These are phyloP conservation scores for Chrysoporthe deuterocubensis DNA, from an alignment of 2,329 filamentous ascomycete genomes.

Conservation along the genomic window DNA sequence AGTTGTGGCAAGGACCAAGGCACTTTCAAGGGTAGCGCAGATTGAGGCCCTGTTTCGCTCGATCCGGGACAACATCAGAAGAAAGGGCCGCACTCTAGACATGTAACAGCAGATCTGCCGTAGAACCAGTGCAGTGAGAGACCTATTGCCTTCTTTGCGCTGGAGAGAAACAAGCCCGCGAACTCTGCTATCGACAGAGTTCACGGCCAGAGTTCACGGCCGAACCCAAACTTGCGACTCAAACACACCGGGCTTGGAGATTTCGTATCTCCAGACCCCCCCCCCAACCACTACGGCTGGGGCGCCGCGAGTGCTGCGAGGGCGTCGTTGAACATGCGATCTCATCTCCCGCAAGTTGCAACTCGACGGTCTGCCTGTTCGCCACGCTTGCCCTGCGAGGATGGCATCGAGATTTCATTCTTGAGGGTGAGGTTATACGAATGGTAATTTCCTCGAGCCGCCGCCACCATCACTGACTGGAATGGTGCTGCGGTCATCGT, in stretches of 20 bases:
- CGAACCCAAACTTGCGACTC: constrained; percentile 14
- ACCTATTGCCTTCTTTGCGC: background rate
- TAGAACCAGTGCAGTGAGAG: background rate
- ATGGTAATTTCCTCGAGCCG: constrained; percentile 6
- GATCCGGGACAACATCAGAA: constrained; percentile 17
- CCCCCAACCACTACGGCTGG: background rate
- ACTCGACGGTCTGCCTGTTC: constrained; percentile 7
- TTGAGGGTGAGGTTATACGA: background rate
- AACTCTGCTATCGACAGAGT: constrained; percentile 12
- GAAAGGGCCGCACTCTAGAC: background rate
- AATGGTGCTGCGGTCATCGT: constrained; percentile 23
- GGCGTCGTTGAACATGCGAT: constrained; percentile 12
- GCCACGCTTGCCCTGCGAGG: constrained; percentile 8
- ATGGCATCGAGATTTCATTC: constrained; percentile 8
- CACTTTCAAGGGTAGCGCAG: constrained; percentile 27
- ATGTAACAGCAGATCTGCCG: background rate
- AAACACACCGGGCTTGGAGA: constrained; percentile 5
- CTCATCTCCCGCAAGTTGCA: constrained; percentile 15
- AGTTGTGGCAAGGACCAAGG: constrained; percentile 30
- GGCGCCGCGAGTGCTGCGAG: background rate
- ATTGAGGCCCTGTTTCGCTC: constrained; percentile 29
- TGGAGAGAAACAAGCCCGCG: background rate
- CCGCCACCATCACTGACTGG: constrained; percentile 12
- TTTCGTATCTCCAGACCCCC: constrained; percentile 21
- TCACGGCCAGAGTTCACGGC: background rate